A percentile compares a stretch with the other conserved stretches of the same genome.
These are phyloP conservation scores for Galeopsis tetrahit DNA, from an alignment of 257 asterid genomes.

Conservation along the genomic window DNA sequence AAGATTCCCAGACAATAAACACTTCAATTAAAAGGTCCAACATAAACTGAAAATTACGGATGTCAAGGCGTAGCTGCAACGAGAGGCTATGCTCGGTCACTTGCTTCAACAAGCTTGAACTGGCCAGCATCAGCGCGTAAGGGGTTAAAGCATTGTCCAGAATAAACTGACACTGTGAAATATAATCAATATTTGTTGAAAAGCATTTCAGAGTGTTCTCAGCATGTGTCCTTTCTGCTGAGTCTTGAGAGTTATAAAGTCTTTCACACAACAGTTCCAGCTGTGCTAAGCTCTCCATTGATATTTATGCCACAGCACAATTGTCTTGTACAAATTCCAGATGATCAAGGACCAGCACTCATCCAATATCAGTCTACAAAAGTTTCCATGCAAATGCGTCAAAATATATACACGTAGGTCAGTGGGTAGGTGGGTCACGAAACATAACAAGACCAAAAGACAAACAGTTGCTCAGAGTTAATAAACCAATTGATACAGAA, in stretches of 20 bases:
- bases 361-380: slow-evolving; percentile 72
- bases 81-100: slow-evolving; percentile 95
- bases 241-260: slow-evolving; percentile 94
- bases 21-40: slow-evolving; percentile 30
- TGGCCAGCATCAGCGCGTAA: slow-evolving; percentile 98
- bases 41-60: slow-evolving; percentile 64
- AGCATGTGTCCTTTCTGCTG: slow-evolving; percentile 94
- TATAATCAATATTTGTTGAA: slow-evolving; percentile 86
- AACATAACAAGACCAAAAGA: slow-evolving; percentile 34
- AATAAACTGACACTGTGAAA: slow-evolving; percentile 96
- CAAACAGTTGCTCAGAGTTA: slow-evolving; percentile 22
- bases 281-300: slow-evolving; percentile 98
- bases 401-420: slow-evolving; percentile 34
- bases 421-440: slow-evolving; percentile 31
- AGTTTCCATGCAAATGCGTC: slow-evolving; percentile 40
- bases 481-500: slow-evolving; percentile 28
- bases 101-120: slow-evolving; percentile 99
- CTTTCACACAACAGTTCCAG: slow-evolving; percentile 96
- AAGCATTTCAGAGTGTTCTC: slow-evolving; percentile 98
- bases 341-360: slow-evolving; percentile 58
- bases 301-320: slow-evolving; percentile 42
- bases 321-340: slow-evolving; percentile 50
- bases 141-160: slow-evolving; percentile 98
- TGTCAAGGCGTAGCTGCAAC: slow-evolving; percentile 97
- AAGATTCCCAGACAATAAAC: slow-evolving; percentile 11